Evolutionary conservation across 148 eudicot species (phyloP).

Genomic region (Rhododendron griersonianum): DNA sequence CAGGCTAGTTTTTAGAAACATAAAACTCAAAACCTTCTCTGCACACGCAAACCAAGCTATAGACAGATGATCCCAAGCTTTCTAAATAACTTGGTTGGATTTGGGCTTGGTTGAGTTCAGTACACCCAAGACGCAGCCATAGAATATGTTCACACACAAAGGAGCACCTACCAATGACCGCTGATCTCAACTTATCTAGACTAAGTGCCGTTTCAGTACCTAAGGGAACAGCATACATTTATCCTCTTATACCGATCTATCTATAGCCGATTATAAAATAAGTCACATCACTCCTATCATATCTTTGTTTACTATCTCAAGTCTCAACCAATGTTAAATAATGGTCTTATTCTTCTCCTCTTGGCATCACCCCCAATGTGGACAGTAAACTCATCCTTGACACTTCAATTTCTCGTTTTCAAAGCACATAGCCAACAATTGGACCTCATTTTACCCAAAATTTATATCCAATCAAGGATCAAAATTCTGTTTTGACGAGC

Average conservation of each 20-base stretch:
- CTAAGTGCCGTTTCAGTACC: not conserved
- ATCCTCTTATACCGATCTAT: not conserved
- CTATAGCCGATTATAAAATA: not conserved
- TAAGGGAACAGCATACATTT: not conserved
- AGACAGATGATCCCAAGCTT: not conserved
- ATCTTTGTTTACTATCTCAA: not conserved
- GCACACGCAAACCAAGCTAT: not conserved
- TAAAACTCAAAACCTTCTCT: not conserved
- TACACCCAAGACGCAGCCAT: constrained; percentile 1
- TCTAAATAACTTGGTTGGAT: not conserved
- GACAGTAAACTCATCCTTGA: not conserved
- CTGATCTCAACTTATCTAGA: not conserved
- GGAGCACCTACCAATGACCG: not conserved
- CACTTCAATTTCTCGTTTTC: not conserved
- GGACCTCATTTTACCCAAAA: not conserved
- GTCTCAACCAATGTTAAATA: not conserved
- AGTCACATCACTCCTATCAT: not conserved
- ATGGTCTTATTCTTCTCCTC: not conserved
- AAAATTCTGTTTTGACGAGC: not conserved
- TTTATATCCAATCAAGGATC: not conserved
- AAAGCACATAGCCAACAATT: not conserved
- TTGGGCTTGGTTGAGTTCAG: not conserved
- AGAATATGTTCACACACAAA: not conserved
- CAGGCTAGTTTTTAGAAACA: not conserved
- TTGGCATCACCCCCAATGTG: not conserved